phyloP scores from a whole-genome alignment of 192 early-diverging fungal genomes.

The Backusella morwellensis region DNA sequence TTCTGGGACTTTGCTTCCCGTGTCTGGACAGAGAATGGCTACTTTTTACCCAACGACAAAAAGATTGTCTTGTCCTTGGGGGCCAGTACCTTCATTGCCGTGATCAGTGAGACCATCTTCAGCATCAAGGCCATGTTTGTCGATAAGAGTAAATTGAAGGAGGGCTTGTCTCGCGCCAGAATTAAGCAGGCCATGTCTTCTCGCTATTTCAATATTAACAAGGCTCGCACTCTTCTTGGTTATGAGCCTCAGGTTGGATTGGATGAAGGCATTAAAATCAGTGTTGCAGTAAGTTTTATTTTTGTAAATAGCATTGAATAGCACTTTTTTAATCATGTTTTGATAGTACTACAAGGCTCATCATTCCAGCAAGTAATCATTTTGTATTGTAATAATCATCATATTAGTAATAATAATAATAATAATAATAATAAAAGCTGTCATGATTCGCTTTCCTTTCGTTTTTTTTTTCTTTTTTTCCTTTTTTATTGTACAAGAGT shows the following conservation, averaged over 20 bases:
- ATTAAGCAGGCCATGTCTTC: constrained; percentile 77
- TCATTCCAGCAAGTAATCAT: background rate
- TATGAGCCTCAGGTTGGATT: constrained; percentile 54
- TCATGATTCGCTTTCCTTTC: background rate
- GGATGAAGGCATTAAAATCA: constrained; percentile 51
- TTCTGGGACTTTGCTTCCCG: constrained; percentile 89
- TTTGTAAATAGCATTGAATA: too few relatives aligned
- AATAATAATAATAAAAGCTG: background rate
- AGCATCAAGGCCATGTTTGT: constrained; percentile 59
- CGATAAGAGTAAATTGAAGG: constrained; percentile 56
- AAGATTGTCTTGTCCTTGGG: constrained; percentile 59
- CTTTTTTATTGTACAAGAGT: constrained; percentile 1
- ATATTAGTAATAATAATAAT: background rate
- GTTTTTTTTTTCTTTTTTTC: too few relatives aligned
- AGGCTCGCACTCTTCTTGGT: constrained; percentile 69
- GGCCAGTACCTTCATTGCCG: constrained; percentile 47
- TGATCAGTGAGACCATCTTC: constrained; percentile 66
- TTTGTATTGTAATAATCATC: background rate
- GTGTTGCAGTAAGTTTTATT: constrained; percentile 22
- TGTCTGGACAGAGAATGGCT: constrained; percentile 60
- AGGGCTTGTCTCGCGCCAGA: constrained; percentile 75
- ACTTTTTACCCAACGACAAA: constrained; percentile 52
- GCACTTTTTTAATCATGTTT: background rate
- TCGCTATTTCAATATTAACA: constrained; percentile 86
- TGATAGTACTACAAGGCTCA: constrained; percentile 14